Conservation (phyloP, 768 basidiomycete species). For the Boletus huronensis region DNA sequence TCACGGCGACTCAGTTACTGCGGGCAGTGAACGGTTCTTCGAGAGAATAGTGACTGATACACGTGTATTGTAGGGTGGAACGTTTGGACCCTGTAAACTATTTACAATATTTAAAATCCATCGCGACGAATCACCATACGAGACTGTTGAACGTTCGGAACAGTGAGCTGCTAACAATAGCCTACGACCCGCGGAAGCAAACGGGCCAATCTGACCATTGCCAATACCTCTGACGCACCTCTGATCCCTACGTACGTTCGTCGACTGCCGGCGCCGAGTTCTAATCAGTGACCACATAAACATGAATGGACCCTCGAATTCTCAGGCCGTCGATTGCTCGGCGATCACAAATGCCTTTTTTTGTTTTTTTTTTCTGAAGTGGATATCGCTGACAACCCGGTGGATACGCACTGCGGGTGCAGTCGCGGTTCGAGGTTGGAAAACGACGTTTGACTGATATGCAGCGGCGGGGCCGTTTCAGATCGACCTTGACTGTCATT, state of each 20-base stretch:
- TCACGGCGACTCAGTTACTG: neutral
- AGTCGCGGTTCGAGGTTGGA: neutral
- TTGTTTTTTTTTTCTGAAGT: neutral
- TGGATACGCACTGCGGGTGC: neutral
- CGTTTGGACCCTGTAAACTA: slow-evolving; percentile 5
- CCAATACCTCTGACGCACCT: neutral
- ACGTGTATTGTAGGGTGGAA: slow-evolving; percentile 14
- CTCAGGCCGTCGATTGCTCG: slow-evolving; percentile 9
- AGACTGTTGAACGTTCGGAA: slow-evolving; percentile 4
- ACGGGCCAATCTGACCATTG: neutral
- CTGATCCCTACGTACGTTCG: neutral
- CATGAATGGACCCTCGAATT: neutral
- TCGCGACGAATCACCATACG: slow-evolving; percentile 4
- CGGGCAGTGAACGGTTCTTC: slow-evolving; percentile 2
- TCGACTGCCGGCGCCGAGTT: slow-evolving; percentile 1
- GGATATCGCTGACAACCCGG: neutral
- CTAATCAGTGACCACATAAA: neutral
- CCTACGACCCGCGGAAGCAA: neutral
- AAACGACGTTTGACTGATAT: neutral
- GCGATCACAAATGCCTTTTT: slow-evolving; percentile 7
- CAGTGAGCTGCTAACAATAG: slow-evolving; percentile 10
- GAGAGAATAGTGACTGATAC: slow-evolving; percentile 5
- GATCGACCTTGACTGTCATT: neutral
- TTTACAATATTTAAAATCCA: neutral
- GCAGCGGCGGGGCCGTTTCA: neutral